Conservation (phyloP, 73 alveolate species). For the Paramecium sexaurelia region DNA sequence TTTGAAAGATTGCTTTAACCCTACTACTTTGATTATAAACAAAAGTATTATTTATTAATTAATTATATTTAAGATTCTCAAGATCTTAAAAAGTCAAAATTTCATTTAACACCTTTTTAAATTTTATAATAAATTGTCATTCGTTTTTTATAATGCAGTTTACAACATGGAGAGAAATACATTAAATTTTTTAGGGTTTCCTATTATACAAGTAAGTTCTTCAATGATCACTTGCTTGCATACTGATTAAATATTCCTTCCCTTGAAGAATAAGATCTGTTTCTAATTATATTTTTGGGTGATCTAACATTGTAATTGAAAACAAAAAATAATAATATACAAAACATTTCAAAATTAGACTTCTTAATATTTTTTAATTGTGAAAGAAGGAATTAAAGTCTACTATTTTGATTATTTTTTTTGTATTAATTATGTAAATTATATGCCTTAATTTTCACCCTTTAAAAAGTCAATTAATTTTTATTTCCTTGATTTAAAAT, state of each 20-base stretch:
- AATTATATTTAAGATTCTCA: slow-evolving; percentile 37
- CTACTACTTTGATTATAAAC: not conserved
- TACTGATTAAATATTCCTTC: not conserved
- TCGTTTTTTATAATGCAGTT: slow-evolving; percentile 43
- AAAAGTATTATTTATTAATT: not conserved
- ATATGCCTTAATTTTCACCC: not conserved
- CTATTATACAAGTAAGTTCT: slow-evolving; percentile 71
- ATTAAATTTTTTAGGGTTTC: slow-evolving; percentile 54
- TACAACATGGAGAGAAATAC: slow-evolving; percentile 51
- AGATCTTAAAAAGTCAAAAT: slow-evolving; percentile 68
- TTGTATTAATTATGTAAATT: not conserved
- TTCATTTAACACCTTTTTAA: slow-evolving; percentile 33
- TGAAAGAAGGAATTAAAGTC: slow-evolving; percentile 7
- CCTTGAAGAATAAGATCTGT: slow-evolving; percentile 7
- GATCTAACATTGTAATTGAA: slow-evolving; percentile 16
- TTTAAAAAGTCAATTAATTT: slow-evolving; percentile 21
- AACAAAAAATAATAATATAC: not conserved
- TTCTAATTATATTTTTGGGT: slow-evolving; percentile 37
- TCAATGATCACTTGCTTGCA: slow-evolving; percentile 51
- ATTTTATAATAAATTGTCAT: not conserved
- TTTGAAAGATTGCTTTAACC: not conserved
- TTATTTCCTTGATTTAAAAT: not conserved
- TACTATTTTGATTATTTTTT: not conserved
- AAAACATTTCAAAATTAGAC: slow-evolving; percentile 7
- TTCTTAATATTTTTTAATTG: slow-evolving; percentile 27